A percentile compares a stretch with the other conserved stretches of the same genome.
Evolutionary conservation across 345 rosid species (phyloP).

Genomic region (Citrus inodora): DNA sequence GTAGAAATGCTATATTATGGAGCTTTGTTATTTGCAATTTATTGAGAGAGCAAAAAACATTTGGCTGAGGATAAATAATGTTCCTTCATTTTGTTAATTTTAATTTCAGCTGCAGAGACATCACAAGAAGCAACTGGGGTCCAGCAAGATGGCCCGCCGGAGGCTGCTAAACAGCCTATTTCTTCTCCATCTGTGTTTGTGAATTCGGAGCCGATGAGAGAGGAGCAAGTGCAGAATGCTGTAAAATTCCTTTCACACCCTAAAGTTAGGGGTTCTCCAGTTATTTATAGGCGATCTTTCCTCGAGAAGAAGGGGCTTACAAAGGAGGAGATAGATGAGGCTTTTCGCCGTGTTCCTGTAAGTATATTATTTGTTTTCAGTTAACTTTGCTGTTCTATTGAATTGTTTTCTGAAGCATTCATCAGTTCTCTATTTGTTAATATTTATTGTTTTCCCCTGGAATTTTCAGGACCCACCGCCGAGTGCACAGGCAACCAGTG

Average conservation of each 20-base stretch:
- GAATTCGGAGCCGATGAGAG: conserved; percentile 87
- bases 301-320: conserved; percentile 97
- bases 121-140: conserved; percentile 40
- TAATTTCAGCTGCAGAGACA: conserved; percentile 38
- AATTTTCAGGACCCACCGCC: conserved; percentile 73
- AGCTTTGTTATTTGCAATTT: background rate
- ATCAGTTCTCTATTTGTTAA: background rate
- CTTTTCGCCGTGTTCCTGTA: conserved; percentile 92
- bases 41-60: too few relatives aligned
- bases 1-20: background rate
- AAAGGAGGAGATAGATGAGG: conserved; percentile 96
- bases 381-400: background rate
- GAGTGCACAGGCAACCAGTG: conserved; percentile 51
- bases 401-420: background rate
- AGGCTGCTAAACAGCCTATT: conserved; percentile 34
- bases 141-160: conserved; percentile 46
- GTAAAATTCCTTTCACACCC: conserved; percentile 96
- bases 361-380: conserved; percentile 17
- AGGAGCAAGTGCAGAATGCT: conserved; percentile 94
- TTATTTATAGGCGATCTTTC: conserved; percentile 83
- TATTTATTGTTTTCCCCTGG: background rate
- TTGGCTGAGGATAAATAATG: background rate
- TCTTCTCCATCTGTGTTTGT: conserved; percentile 64
- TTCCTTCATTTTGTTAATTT: background rate
- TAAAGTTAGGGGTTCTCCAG: conserved; percentile 87